Conservation (phyloP, 257 asterid species). For the Petunia secreta region DNA sequence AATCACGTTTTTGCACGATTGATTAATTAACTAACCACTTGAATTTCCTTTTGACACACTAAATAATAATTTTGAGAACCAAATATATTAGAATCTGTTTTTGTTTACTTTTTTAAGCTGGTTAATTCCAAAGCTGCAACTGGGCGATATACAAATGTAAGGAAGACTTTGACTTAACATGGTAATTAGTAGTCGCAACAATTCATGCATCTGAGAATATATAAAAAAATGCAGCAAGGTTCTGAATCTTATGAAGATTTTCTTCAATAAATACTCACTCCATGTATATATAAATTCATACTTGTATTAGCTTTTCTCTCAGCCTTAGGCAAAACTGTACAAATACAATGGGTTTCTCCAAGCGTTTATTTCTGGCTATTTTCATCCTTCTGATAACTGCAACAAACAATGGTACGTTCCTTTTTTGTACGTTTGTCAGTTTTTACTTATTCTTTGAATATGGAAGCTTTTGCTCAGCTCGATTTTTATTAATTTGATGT, state of each 20-base stretch:
- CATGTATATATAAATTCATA: background rate
- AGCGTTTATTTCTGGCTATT: background rate
- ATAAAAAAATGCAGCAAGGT: background rate
- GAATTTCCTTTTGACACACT: no score
- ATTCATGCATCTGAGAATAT: background rate
- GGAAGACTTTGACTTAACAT: no score
- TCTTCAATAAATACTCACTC: background rate
- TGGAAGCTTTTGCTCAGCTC: no score
- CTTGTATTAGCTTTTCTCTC: background rate
- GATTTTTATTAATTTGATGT: no score
- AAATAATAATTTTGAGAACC: background rate
- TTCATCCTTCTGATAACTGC: background rate
- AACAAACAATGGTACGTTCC: background rate
- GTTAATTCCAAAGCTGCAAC: background rate
- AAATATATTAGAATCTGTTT: background rate
- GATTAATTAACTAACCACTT: no score
- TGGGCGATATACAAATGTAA: background rate
- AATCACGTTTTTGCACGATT: no score
- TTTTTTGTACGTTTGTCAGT: no score
- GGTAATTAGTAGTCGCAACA: no score
- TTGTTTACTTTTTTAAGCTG: background rate
- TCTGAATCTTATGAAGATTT: background rate
- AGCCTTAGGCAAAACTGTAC: background rate
- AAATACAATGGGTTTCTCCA: background rate
- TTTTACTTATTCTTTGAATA: no score